A percentile compares a stretch with the other conserved stretches of the same genome.
Evolutionary conservation across 164 flowering plant genomes (phyloP).

Genomic region (Cinnamomum micranthum): DNA sequence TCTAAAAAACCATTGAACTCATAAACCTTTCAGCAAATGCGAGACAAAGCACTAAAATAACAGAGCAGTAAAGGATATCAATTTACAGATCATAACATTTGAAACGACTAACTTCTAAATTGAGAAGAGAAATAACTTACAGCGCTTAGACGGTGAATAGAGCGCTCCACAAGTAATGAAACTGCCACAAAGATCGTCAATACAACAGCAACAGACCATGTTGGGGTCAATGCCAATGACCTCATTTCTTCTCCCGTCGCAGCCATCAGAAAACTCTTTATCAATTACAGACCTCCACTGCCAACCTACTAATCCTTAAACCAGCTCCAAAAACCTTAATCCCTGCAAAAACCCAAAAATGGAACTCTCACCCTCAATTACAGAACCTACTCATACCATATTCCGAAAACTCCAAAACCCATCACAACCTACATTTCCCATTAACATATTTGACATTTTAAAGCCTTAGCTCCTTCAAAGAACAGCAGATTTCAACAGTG

Average conservation of each 20-base stretch:
- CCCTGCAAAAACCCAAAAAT: neutral
- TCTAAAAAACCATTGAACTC: neutral
- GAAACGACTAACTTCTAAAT: neutral
- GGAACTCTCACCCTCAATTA: neutral
- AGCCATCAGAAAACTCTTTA: conserved; percentile 30
- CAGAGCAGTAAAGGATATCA: too few relatives aligned
- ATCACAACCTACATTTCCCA: neutral
- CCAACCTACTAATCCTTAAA: neutral
- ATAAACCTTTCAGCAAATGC: too few relatives aligned
- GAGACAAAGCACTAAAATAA: too few relatives aligned
- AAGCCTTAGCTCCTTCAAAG: neutral
- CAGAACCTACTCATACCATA: neutral
- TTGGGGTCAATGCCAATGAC: conserved; percentile 93
- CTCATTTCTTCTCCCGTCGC: conserved; percentile 42
- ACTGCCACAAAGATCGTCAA: conserved; percentile 83
- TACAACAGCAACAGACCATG: conserved; percentile 97
- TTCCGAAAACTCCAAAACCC: neutral
- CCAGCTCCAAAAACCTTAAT: neutral
- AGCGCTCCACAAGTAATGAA: conserved; percentile 91
- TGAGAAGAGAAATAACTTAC: conserved; percentile 45
- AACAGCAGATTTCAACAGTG: neutral
- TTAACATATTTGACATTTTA: neutral
- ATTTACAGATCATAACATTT: too few relatives aligned
- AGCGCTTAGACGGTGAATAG: conserved; percentile 71
- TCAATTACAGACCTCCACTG: neutral